phyloP scores from a whole-genome alignment of 2,329 filamentous ascomycete species.

The Hypoxylon sp. region DNA sequence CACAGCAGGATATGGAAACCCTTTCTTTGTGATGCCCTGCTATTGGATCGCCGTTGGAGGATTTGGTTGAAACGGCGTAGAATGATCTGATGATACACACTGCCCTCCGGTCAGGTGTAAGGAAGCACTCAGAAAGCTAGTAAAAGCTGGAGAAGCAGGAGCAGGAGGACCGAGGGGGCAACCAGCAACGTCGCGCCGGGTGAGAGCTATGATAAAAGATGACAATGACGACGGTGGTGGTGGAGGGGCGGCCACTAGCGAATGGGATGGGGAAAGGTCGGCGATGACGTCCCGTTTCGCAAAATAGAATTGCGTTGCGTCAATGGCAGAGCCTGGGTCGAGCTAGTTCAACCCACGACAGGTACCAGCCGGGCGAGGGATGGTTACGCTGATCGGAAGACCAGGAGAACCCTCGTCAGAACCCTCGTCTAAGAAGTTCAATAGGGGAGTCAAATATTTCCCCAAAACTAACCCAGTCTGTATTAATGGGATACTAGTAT shows the following conservation, averaged over 20 bases:
- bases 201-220: slow-evolving; percentile 35
- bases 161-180: slow-evolving; percentile 9
- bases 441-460: slow-evolving; percentile 18
- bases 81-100: slow-evolving; percentile 31
- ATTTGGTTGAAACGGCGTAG: slow-evolving; percentile 27
- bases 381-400: slow-evolving; percentile 41
- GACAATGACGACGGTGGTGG: slow-evolving; percentile 40
- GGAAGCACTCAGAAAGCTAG: background rate
- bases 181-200: slow-evolving; percentile 18
- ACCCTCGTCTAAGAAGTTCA: slow-evolving; percentile 30
- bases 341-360: slow-evolving; percentile 22
- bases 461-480: slow-evolving; percentile 25
- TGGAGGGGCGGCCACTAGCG: slow-evolving; percentile 34
- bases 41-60: slow-evolving; percentile 28
- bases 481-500: slow-evolving; percentile 20
- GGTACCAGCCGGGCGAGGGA: slow-evolving; percentile 33
- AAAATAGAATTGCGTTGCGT: slow-evolving; percentile 46
- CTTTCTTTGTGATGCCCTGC: slow-evolving; percentile 11
- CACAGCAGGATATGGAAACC: slow-evolving; percentile 31
- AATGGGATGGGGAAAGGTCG: slow-evolving; percentile 28
- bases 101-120: slow-evolving; percentile 22
- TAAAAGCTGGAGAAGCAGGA: background rate
- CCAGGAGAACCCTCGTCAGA: slow-evolving; percentile 29
- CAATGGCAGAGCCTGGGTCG: slow-evolving; percentile 35
- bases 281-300: slow-evolving; percentile 45